Percentiles rank a stretch among this genome's conserved stretches.
Conservation (phyloP, 164 flowering plant genomes). For the Umbellularia californica region DNA sequence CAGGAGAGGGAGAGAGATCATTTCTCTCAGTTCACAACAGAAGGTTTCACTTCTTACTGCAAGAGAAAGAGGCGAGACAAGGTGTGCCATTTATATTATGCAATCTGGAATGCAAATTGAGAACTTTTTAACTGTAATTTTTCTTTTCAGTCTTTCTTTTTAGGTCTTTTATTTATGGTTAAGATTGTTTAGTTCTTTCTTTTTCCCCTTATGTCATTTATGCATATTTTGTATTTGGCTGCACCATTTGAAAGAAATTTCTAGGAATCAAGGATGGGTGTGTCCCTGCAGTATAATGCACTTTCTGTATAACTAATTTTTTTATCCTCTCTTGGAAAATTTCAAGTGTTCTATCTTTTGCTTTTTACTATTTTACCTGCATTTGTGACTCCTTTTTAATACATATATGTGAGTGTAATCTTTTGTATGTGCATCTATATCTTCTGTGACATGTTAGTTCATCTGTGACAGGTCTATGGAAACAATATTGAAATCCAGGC, state of each 20-base stretch:
- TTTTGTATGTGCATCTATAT: neutral
- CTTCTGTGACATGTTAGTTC: neutral
- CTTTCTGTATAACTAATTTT: constrained; percentile 14
- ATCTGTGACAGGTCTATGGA: constrained; percentile 72
- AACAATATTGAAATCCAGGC: constrained; percentile 98
- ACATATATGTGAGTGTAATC: neutral
- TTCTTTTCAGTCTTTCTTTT: too few species aligned
- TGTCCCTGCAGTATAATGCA: too few species aligned
- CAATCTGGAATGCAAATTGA: too few species aligned
- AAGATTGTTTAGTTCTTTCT: too few species aligned
- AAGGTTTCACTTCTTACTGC: constrained; percentile 94
- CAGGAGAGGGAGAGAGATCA: constrained; percentile 98
- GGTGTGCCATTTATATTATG: constrained; percentile 25
- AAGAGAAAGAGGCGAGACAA: constrained; percentile 97
- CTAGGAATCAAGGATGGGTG: too few species aligned
- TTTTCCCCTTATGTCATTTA: too few species aligned
- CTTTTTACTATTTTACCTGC: neutral
- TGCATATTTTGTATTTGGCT: too few species aligned
- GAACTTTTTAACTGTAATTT: too few species aligned
- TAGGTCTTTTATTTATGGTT: too few species aligned
- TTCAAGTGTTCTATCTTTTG: neutral
- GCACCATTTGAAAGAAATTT: too few species aligned
- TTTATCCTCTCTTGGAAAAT: neutral
- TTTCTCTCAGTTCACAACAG: constrained; percentile 93
- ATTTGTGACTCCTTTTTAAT: too few species aligned